Conservation (phyloP, 2,329 filamentous ascomycete species). For the Bipolaris zeicola region DNA sequence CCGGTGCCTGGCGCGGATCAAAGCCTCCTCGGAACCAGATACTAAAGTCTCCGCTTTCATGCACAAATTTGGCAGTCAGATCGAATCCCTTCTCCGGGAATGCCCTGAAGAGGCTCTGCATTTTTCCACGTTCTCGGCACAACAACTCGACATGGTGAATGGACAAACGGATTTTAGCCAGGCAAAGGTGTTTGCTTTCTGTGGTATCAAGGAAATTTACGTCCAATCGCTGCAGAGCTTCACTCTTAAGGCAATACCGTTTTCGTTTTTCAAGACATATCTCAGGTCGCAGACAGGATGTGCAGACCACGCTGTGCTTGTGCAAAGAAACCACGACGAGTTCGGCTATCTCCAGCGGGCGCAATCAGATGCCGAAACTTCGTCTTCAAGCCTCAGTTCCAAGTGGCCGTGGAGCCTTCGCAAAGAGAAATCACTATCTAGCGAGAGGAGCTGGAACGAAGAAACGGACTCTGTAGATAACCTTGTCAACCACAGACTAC, state of each 20-base stretch:
- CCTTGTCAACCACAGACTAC: slow-evolving; percentile 21
- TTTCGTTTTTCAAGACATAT: slow-evolving; percentile 54
- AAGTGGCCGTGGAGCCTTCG: slow-evolving; percentile 26
- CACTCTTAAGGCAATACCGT: slow-evolving; percentile 45
- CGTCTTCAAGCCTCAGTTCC: slow-evolving; percentile 8
- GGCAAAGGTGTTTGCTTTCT: slow-evolving; percentile 54
- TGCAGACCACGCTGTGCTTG: slow-evolving; percentile 53
- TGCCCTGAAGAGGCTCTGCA: slow-evolving; percentile 50
- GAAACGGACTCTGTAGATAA: slow-evolving; percentile 43
- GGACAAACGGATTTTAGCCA: slow-evolving; percentile 34
- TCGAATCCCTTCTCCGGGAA: slow-evolving; percentile 44
- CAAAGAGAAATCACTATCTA: slow-evolving; percentile 10
- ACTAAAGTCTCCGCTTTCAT: slow-evolving; percentile 33
- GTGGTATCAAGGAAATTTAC: slow-evolving; percentile 52
- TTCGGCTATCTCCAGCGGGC: slow-evolving; percentile 49
- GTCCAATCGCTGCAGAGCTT: slow-evolving; percentile 39
- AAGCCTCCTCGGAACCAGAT: slow-evolving; percentile 25
- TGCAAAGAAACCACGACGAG: slow-evolving; percentile 53
- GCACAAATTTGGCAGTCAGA: slow-evolving; percentile 40
- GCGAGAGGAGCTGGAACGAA: slow-evolving; percentile 22
- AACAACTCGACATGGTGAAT: slow-evolving; percentile 44
- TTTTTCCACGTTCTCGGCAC: slow-evolving; percentile 52
- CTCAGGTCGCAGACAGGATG: slow-evolving; percentile 53
- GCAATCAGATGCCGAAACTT: slow-evolving; percentile 9
- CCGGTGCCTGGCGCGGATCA: slow-evolving; percentile 41